These are phyloP conservation scores for Metschnikowia colocasiae DNA, from an alignment of 805 yeast species.

Conservation along the genomic window DNA sequence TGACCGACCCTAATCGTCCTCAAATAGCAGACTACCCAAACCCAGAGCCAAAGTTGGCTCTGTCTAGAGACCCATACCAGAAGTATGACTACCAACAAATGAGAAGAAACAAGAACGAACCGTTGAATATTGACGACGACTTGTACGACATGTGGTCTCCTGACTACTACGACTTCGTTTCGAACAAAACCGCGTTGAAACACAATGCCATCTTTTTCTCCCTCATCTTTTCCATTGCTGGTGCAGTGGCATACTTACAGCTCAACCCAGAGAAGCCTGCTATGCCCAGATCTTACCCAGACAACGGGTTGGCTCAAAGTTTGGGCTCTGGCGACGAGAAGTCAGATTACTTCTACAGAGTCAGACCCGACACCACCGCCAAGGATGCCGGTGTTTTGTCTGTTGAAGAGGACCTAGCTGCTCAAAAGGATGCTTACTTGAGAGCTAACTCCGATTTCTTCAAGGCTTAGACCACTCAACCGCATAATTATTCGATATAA, in stretches of 20 bases:
- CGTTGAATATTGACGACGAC: conserved; percentile 69
- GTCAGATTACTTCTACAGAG: conserved; percentile 35
- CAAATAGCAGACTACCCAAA: conserved; percentile 59
- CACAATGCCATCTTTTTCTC: conserved; percentile 52
- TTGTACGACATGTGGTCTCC: conserved; percentile 84
- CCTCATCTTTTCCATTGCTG: conserved; percentile 42
- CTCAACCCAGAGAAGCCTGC: conserved; percentile 64
- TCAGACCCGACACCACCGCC: conserved; percentile 38
- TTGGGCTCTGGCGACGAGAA: conserved; percentile 55
- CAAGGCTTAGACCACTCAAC: conserved; percentile 8
- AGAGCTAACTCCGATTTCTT: conserved; percentile 37
- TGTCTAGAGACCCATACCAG: conserved; percentile 63
- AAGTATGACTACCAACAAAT: conserved; percentile 78
- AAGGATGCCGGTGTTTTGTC: conserved; percentile 36
- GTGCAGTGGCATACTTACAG: conserved; percentile 41
- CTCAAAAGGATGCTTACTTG: conserved; percentile 31
- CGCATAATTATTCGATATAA: conserved; percentile 6
- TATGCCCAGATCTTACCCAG: conserved; percentile 71
- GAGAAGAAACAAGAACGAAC: conserved; percentile 74
- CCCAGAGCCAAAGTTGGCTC: conserved; percentile 56
- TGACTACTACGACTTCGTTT: conserved; percentile 60
- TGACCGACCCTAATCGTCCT: conserved; percentile 41
- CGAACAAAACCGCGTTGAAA: conserved; percentile 57
- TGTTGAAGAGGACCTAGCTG: conserved; percentile 25
- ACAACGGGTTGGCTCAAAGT: conserved; percentile 69